Conservation (phyloP, 2,329 filamentous ascomycete genomes). For the Metarhizium sp. region DNA sequence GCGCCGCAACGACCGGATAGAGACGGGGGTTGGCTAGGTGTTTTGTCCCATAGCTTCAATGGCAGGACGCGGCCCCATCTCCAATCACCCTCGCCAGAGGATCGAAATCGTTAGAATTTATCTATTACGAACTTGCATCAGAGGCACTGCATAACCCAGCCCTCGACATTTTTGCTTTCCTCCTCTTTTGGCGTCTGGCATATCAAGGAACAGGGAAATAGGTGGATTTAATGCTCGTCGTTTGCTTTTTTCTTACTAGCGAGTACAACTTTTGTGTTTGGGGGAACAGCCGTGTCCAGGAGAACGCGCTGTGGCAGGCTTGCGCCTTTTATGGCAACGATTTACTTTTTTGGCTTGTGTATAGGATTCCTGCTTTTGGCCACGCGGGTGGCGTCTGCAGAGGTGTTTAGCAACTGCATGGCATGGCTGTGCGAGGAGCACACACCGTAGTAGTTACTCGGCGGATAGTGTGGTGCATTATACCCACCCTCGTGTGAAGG, state of each 20-base stretch:
- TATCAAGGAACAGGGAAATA: background rate
- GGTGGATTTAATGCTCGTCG: background rate
- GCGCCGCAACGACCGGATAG: constrained; percentile 12
- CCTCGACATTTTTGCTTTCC: background rate
- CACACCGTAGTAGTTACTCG: background rate
- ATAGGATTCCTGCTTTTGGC: background rate
- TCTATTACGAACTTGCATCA: constrained; percentile 7
- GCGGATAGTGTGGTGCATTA: background rate
- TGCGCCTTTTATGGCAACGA: background rate
- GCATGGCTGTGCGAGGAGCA: constrained; percentile 1
- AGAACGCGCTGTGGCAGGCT: background rate
- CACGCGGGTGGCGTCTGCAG: background rate
- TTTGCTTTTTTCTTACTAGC: background rate
- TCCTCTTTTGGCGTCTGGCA: background rate
- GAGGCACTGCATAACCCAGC: background rate
- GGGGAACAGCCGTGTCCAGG: background rate
- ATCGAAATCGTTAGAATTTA: constrained; percentile 9
- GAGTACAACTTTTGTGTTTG: background rate
- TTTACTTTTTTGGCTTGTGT: background rate
- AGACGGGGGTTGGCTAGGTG: constrained; percentile 27
- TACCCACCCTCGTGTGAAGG: background rate
- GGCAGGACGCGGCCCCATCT: constrained; percentile 11
- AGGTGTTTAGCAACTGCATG: background rate
- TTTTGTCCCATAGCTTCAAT: constrained; percentile 24
- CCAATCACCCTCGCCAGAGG: constrained; percentile 14